A percentile compares a stretch with the other conserved stretches of the same genome.
These are phyloP conservation scores for Chamaenerion angustifolium DNA, from an alignment of 345 rosid species.

Conservation along the genomic window DNA sequence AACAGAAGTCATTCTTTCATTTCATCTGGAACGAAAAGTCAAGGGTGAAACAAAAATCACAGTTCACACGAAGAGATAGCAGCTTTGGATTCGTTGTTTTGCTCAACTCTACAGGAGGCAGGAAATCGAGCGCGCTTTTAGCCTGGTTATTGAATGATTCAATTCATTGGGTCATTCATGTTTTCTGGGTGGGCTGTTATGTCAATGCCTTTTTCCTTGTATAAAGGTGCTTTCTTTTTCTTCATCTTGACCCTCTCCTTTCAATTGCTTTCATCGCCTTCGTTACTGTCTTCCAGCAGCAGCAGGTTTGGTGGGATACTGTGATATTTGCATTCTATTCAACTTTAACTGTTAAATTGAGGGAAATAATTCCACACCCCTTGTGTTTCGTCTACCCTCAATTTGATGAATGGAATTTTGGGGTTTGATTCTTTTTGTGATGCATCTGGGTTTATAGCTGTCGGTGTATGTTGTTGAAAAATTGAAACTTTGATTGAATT, in stretches of 20 bases:
- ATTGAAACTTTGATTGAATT: too few relatives aligned
- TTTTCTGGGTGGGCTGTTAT: slow-evolving; percentile 36
- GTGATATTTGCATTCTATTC: slow-evolving; percentile 2
- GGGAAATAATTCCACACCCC: too few relatives aligned
- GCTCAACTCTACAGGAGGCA: background rate
- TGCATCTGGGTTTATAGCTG: slow-evolving; percentile 1
- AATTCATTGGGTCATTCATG: slow-evolving; percentile 15
- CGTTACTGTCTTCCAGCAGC: slow-evolving; percentile 10
- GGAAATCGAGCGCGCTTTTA: background rate
- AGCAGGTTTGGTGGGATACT: slow-evolving; percentile 10
- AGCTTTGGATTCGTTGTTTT: slow-evolving; percentile 12
- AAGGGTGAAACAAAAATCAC: background rate
- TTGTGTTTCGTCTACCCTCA: too few relatives aligned
- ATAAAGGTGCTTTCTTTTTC: slow-evolving; percentile 32
- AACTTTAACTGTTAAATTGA: too few relatives aligned
- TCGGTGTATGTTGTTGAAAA: background rate
- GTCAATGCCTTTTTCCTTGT: slow-evolving; percentile 21
- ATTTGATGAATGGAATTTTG: slow-evolving; percentile 6
- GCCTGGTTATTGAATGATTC: slow-evolving; percentile 4
- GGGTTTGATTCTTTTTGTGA: slow-evolving; percentile 11
- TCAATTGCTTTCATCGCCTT: slow-evolving; percentile 9
- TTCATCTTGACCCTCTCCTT: slow-evolving; percentile 16
- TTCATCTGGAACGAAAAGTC: slow-evolving; percentile 3
- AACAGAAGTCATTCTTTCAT: background rate
- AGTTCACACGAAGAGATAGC: background rate